Evolutionary conservation across 164 flowering plant genomes (phyloP).

Genomic region (Vitis riparia): DNA sequence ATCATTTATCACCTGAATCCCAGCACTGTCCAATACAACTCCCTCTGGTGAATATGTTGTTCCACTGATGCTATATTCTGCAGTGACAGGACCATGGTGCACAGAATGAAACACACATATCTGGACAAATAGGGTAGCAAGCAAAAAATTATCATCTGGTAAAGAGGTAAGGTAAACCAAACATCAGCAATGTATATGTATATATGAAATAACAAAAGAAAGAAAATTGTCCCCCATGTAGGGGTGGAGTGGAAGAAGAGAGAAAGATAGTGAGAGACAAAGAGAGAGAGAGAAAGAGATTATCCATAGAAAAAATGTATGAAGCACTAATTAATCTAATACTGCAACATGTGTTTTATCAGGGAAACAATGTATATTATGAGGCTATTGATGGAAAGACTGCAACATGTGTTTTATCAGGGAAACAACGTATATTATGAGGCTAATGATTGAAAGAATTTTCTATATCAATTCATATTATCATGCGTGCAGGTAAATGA

Average conservation of each 20-base stretch:
- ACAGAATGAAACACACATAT: slow-evolving; percentile 74
- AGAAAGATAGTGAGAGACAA: no score
- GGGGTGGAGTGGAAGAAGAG: no score
- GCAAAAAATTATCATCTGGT: no score
- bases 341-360: not conserved
- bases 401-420: not conserved
- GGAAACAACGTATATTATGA: slow-evolving; percentile 1
- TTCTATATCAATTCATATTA: no score
- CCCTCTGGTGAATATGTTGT: slow-evolving; percentile 98
- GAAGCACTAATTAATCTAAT: not conserved
- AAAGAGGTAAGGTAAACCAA: no score
- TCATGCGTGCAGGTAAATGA: no score
- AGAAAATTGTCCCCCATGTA: not conserved
- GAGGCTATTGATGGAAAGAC: not conserved
- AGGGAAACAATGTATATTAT: not conserved
- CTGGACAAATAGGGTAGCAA: slow-evolving; percentile 33
- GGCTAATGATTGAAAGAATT: no score
- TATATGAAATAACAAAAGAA: not conserved
- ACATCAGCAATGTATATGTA: no score
- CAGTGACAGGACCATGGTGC: slow-evolving; percentile 46
- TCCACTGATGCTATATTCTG: slow-evolving; percentile 81
- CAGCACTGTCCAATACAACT: slow-evolving; percentile 56
- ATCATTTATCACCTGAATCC: slow-evolving; percentile 54
- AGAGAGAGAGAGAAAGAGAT: not conserved
- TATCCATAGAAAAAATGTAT: not conserved